Conservation (phyloP, 2,329 filamentous ascomycete species). For the Fusarium anguioides region DNA sequence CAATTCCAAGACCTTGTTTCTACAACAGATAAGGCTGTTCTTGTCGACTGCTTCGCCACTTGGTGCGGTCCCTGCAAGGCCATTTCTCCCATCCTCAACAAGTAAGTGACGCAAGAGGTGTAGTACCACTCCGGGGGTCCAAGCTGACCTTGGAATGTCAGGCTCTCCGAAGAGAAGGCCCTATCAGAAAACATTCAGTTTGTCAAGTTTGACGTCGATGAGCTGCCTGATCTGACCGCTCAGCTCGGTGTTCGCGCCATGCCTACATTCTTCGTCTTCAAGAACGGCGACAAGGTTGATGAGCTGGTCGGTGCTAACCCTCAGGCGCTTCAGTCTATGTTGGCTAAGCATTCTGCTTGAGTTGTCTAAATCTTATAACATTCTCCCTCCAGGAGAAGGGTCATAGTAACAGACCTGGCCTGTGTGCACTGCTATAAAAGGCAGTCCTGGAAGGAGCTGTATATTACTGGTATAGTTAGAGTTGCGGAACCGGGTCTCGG, state of each 20-base stretch:
- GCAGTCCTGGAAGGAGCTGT: not conserved
- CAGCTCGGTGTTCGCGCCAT: slow-evolving; percentile 88
- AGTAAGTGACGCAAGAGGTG: slow-evolving; percentile 33
- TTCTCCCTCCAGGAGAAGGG: not conserved
- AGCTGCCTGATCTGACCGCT: slow-evolving; percentile 77
- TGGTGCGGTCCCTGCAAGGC: slow-evolving; percentile 98
- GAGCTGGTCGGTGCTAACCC: slow-evolving; percentile 87
- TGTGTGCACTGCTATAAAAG: not conserved
- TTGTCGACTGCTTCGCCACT: slow-evolving; percentile 71
- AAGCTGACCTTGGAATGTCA: not conserved
- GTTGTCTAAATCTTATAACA: not conserved
- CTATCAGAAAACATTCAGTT: slow-evolving; percentile 74
- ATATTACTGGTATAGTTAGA: slow-evolving; percentile 22
- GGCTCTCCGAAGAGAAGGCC: slow-evolving; percentile 53
- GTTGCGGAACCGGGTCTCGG: not conserved
- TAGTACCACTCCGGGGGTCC: too few relatives aligned
- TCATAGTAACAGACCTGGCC: not conserved
- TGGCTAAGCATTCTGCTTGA: slow-evolving; percentile 27
- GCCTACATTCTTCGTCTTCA: slow-evolving; percentile 91
- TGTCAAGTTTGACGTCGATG: slow-evolving; percentile 92
- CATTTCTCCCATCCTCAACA: slow-evolving; percentile 77
- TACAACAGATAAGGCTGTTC: slow-evolving; percentile 67
- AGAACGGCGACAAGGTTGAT: slow-evolving; percentile 76
- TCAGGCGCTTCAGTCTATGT: slow-evolving; percentile 42
- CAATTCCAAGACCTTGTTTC: slow-evolving; percentile 68